Evolutionary conservation across 306 rosid species (phyloP), one percentile per base, ranked within the genome.

Genomic region (Lathyrus sativus): DNA sequence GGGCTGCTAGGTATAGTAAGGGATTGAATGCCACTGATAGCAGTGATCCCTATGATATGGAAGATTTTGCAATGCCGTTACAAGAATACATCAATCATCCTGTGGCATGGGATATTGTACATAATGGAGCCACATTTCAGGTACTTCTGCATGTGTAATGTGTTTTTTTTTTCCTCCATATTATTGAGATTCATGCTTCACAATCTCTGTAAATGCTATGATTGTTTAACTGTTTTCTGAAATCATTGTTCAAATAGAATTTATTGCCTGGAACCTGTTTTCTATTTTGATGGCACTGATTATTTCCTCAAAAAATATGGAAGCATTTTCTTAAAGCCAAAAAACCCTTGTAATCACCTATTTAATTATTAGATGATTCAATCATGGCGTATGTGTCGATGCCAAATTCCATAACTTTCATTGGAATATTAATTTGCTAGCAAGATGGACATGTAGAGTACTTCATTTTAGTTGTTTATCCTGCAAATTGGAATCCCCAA

Each of bases 51-150:
- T 90, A 90, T 73, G 82, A 86, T 78, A 81, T 84, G 89, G 81
- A 85, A 76, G 86, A 88, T 62, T 73, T 87, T 54, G 89, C 88
- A 59, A 95, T 95, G 96, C 96, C 99, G 37, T 76, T 95, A 72
- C 82, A 69, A 19, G 90, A 90, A 79, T 95, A 78, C 80, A 84
- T 95, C 76, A 81, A 85, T 44, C 80, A 85, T 60, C 92, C 89
- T 49, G 81, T 80, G 65, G 92, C 90, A 74, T 63, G 70, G 70
- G 97, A 95, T 61, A 83, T 95, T 68, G 57, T 95, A 73, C 96
- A 95, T 78, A 95, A 95, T 43, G 99, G 99, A 68, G 97, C 92
- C 56, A 90, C 97, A 61, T 90, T 95, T 79, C 99, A 95, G 99
- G 99, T 95, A 84, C 46, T 79, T 74, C 74, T 41, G 37, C 56